Evolutionary conservation across 345 rosid species (phyloP).

Genomic region (Citrus hindsii): DNA sequence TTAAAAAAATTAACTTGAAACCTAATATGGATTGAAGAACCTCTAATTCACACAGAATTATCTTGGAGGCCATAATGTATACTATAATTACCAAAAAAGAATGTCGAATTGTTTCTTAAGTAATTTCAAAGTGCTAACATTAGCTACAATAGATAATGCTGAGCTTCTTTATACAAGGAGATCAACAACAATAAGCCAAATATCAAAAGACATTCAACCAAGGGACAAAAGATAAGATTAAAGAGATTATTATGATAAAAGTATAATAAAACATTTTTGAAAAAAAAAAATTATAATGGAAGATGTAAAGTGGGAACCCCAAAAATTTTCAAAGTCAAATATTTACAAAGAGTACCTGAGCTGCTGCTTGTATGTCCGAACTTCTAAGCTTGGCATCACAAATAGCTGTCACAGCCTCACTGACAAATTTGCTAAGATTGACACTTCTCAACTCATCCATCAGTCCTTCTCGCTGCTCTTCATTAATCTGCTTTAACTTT

Average conservation of each 20-base stretch:
- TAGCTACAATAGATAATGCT: not conserved
- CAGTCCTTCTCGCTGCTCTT: conserved; percentile 84
- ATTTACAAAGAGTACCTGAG: conserved; percentile 54
- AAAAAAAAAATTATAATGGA: not conserved
- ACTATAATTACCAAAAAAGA: not conserved
- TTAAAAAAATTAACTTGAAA: not conserved
- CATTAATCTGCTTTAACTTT: conserved; percentile 90
- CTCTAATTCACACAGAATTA: not conserved
- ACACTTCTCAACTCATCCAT: conserved; percentile 84
- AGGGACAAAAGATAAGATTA: not conserved
- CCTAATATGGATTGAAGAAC: not conserved
- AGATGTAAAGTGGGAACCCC: not conserved
- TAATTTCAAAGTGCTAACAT: not conserved
- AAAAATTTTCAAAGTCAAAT: not conserved
- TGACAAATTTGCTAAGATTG: conserved; percentile 90
- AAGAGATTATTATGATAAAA: not conserved
- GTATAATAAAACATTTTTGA: not conserved
- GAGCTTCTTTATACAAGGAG: not conserved
- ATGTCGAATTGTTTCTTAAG: not conserved
- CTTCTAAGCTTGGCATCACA: conserved; percentile 95
- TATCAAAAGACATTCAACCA: not conserved
- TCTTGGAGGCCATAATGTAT: not conserved
- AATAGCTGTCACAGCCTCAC: conserved; percentile 90
- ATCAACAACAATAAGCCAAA: not conserved
- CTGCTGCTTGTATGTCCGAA: conserved; percentile 93